Conservation (phyloP, 2,329 filamentous ascomycete species). For the Anisogramma anomala region DNA sequence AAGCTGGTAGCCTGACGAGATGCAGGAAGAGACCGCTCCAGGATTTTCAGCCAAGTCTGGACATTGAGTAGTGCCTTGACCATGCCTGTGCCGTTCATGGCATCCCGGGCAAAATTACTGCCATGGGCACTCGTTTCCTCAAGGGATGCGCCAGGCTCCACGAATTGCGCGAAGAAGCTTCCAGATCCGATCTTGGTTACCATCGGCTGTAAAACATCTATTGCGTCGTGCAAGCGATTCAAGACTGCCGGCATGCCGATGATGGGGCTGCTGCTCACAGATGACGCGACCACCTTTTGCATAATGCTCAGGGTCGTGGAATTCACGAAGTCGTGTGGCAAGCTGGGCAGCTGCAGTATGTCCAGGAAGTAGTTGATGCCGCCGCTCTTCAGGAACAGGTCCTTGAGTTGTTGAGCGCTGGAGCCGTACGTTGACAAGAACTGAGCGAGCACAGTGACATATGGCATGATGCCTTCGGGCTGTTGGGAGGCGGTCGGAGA, state of each 20-base stretch:
- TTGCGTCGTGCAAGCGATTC: conserved; percentile 56
- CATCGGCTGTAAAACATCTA: conserved; percentile 58
- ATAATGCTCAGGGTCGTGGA: conserved; percentile 57
- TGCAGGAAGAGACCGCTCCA: conserved; percentile 63
- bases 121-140: conserved; percentile 22
- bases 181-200: conserved; percentile 37
- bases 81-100: conserved; percentile 58
- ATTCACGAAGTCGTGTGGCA: conserved; percentile 62
- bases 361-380: conserved; percentile 78
- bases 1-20: conserved; percentile 57
- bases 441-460: conserved; percentile 62
- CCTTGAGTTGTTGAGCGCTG: conserved; percentile 59
- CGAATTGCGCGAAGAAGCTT: conserved; percentile 61
- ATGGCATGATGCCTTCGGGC: conserved; percentile 42
- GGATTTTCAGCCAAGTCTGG: conserved; percentile 63
- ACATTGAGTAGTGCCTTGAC: conserved; percentile 68
- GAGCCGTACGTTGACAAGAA: conserved; percentile 68
- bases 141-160: conserved; percentile 34
- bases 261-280: conserved; percentile 71
- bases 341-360: conserved; percentile 67
- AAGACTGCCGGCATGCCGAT: conserved; percentile 73
- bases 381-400: conserved; percentile 63
- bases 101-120: conserved; percentile 28
- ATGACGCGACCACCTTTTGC: conserved; percentile 59
- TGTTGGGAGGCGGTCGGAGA: conserved; percentile 16